phyloP scores from a whole-genome alignment of 2,329 filamentous ascomycete species.

The Trichophyton simii region DNA sequence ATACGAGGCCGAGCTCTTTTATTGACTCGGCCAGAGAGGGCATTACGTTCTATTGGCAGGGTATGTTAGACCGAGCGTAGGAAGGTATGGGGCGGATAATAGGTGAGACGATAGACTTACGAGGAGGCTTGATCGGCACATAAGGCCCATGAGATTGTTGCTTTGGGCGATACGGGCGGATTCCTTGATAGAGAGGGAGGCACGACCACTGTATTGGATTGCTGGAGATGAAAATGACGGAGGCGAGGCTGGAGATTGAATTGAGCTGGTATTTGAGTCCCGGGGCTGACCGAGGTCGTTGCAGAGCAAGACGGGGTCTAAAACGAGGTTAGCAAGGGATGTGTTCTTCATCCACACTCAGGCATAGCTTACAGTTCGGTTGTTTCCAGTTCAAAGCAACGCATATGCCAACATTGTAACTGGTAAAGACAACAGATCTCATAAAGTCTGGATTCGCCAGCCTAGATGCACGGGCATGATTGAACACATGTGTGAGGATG shows the following conservation, averaged over 20 bases:
- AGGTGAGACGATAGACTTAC: conserved; percentile 41
- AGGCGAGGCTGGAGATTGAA: neutral
- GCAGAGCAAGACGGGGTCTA: conserved; percentile 81
- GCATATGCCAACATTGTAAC: conserved; percentile 80
- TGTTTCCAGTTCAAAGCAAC: conserved; percentile 98
- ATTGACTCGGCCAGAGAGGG: conserved; percentile 85
- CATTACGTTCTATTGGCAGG: conserved; percentile 62
- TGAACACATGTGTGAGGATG: conserved; percentile 74
- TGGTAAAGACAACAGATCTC: conserved; percentile 84
- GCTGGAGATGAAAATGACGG: conserved; percentile 26
- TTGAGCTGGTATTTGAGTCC: conserved; percentile 19
- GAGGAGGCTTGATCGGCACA: conserved; percentile 76
- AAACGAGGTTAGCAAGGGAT: neutral
- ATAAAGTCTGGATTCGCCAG: conserved; percentile 57
- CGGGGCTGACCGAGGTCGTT: conserved; percentile 63
- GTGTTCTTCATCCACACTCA: neutral
- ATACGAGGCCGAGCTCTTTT: conserved; percentile 82
- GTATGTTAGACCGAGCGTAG: conserved; percentile 8
- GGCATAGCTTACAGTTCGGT: conserved; percentile 59
- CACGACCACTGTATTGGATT: conserved; percentile 51
- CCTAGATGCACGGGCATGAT: conserved; percentile 64
- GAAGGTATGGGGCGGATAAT: conserved; percentile 1
- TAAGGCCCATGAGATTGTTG: conserved; percentile 96
- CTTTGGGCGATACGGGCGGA: conserved; percentile 82
- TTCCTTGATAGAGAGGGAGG: conserved; percentile 82